A percentile compares a stretch with the other conserved stretches of the same genome.
Evolutionary conservation across 257 asterid genomes (phyloP).

Genomic region (Scutellaria minor): DNA sequence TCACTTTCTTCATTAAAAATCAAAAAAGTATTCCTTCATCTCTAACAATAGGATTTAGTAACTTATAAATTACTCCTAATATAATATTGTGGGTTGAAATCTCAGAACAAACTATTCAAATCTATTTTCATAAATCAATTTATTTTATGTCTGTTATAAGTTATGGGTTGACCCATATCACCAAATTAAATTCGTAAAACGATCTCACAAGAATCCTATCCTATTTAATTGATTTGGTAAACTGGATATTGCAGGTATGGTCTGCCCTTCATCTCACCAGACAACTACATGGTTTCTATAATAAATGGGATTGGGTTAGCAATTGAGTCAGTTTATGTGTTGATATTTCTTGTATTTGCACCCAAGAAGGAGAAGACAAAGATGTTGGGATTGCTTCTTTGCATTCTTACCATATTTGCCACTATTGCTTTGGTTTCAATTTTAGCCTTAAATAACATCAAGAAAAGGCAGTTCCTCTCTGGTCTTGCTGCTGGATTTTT

Average conservation of each 20-base stretch:
- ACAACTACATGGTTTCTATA: slow-evolving; percentile 60
- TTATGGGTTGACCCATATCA: no score
- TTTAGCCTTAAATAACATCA: slow-evolving; percentile 48
- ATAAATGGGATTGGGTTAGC: slow-evolving; percentile 67
- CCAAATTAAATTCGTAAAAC: no score
- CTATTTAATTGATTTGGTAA: neutral
- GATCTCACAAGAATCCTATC: neutral
- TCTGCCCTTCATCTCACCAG: slow-evolving; percentile 64
- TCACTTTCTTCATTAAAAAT: no score
- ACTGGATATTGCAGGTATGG: slow-evolving; percentile 37
- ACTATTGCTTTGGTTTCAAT: slow-evolving; percentile 57
- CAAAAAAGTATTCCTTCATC: no score
- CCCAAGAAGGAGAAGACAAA: slow-evolving; percentile 70
- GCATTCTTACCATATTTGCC: slow-evolving; percentile 54
- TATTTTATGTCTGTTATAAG: no score
- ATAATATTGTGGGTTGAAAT: no score
- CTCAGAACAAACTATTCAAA: no score
- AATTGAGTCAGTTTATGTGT: slow-evolving; percentile 63
- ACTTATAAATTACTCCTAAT: no score
- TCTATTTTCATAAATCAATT: no score
- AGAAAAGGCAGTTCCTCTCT: slow-evolving; percentile 52
- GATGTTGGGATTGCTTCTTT: slow-evolving; percentile 52
- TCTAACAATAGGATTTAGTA: no score
- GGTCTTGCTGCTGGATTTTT: slow-evolving; percentile 70
- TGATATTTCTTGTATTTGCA: slow-evolving; percentile 61